phyloP scores from a whole-genome alignment of 495 filamentous ascomycete genomes.

The Penicillium dipodomyicola region DNA sequence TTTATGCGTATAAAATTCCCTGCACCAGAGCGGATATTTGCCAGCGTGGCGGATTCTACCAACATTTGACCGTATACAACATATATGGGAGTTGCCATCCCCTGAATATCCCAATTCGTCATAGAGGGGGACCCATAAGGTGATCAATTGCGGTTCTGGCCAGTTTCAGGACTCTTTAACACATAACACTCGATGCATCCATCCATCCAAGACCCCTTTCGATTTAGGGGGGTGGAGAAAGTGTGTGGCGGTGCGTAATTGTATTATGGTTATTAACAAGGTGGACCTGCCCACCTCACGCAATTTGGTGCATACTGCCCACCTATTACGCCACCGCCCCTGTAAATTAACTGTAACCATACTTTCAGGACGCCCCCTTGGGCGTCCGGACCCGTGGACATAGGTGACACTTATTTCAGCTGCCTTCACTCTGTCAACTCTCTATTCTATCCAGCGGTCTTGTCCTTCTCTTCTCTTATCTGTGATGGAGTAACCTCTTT shows the following conservation, averaged over 20 bases:
- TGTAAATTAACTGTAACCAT: constrained; percentile 23
- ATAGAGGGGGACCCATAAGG: neutral
- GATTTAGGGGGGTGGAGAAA: constrained; percentile 24
- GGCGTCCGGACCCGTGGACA: constrained; percentile 16
- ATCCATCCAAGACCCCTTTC: constrained; percentile 22
- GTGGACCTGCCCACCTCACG: neutral
- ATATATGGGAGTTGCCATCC: neutral
- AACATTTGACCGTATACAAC: neutral
- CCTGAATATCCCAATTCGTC: neutral
- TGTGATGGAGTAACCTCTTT: constrained; percentile 27
- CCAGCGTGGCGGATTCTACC: constrained; percentile 9
- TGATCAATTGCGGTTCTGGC: neutral
- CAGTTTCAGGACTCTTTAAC: neutral
- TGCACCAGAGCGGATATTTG: constrained; percentile 5
- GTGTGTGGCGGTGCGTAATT: constrained; percentile 29
- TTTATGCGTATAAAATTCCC: constrained; percentile 7
- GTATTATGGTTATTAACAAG: constrained; percentile 16
- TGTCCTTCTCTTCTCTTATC: constrained; percentile 8
- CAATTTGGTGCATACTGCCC: constrained; percentile 11
- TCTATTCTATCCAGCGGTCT: constrained; percentile 9
- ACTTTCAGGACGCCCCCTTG: constrained; percentile 13
- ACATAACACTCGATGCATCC: constrained; percentile 1
- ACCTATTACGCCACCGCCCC: constrained; percentile 7
- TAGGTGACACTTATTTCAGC: constrained; percentile 24
- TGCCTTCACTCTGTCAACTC: constrained; percentile 14